A percentile compares a stretch with the other conserved stretches of the same genome.
Conservation (phyloP, 2,329 filamentous ascomycete genomes). For the Beauveria rudraprayagi region DNA sequence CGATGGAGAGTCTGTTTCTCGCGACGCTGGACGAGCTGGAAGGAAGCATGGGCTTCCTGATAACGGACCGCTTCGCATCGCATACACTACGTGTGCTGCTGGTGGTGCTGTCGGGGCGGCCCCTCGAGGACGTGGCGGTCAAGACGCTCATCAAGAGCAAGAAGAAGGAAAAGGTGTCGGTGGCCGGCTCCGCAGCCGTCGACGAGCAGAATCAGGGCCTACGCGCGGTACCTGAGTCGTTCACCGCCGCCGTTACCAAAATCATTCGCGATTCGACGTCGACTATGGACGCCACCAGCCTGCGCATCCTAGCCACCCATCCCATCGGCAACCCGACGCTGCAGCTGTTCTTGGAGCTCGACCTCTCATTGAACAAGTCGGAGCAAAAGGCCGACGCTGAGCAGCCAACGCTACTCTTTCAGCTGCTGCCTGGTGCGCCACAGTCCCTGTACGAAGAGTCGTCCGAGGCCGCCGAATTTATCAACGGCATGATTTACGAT, state of each 20-base stretch:
- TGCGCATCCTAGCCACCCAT: constrained; percentile 79
- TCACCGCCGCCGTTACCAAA: constrained; percentile 68
- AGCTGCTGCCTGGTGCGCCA: constrained; percentile 68
- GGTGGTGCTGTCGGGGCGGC: constrained; percentile 74
- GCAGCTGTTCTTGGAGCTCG: constrained; percentile 82
- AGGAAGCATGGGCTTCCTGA: constrained; percentile 69
- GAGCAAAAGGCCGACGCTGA: constrained; percentile 35
- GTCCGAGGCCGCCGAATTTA: constrained; percentile 66
- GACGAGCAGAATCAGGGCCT: constrained; percentile 36
- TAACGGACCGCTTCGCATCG: constrained; percentile 84
- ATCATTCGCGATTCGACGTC: constrained; percentile 71
- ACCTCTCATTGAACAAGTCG: constrained; percentile 64
- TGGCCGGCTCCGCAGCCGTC: constrained; percentile 44
- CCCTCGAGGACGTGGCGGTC: constrained; percentile 60
- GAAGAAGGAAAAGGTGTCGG: constrained; percentile 76
- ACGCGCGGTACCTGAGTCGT: constrained; percentile 67
- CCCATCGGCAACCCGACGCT: constrained; percentile 86
- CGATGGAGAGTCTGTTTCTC: constrained; percentile 81
- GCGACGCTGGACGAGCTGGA: constrained; percentile 82
- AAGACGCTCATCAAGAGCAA: constrained; percentile 80
- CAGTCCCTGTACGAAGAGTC: constrained; percentile 62
- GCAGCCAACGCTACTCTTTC: constrained; percentile 55
- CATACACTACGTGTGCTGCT: constrained; percentile 83
- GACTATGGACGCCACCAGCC: constrained; percentile 67
- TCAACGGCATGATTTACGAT: constrained; percentile 84